These are phyloP conservation scores for Boletus barrowsii DNA, from an alignment of 768 basidiomycete species.

Conservation along the genomic window DNA sequence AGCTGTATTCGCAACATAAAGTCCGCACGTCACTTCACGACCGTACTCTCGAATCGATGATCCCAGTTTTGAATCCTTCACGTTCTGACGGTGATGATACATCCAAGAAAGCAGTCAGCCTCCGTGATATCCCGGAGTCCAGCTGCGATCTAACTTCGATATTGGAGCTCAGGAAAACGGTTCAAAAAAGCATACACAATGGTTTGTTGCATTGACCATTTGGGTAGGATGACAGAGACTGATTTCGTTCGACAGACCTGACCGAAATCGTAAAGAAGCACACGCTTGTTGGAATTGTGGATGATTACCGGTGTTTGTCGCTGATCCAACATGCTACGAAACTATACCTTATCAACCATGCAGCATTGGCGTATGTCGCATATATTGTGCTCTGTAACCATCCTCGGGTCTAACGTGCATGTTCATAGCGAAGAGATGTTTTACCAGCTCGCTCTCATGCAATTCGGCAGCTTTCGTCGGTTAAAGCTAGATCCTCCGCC, in stretches of 20 bases:
- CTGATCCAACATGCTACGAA: slow-evolving; percentile 86
- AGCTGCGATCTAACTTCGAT: slow-evolving; percentile 77
- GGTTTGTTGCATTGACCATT: slow-evolving; percentile 43
- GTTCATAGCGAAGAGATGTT: slow-evolving; percentile 81
- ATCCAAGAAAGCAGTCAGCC: slow-evolving; percentile 25
- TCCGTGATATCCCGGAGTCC: slow-evolving; percentile 67
- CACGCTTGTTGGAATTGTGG: slow-evolving; percentile 90
- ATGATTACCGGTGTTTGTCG: slow-evolving; percentile 67
- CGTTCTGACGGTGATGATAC: slow-evolving; percentile 33
- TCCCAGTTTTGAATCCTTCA: slow-evolving; percentile 61
- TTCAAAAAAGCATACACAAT: slow-evolving; percentile 61
- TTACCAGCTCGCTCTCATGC: slow-evolving; percentile 88
- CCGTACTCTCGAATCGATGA: slow-evolving; percentile 94
- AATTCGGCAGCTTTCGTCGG: slow-evolving; percentile 80
- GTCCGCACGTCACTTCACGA: slow-evolving; percentile 85
- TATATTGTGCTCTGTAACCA: not conserved
- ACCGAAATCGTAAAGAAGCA: slow-evolving; percentile 83
- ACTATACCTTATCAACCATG: slow-evolving; percentile 87
- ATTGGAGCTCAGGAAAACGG: slow-evolving; percentile 53
- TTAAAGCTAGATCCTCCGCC: slow-evolving; percentile 85
- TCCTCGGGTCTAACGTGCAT: not conserved
- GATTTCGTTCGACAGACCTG: slow-evolving; percentile 49
- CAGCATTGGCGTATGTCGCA: slow-evolving; percentile 68
- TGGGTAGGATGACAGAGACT: not conserved
- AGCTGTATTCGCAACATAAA: slow-evolving; percentile 79